Evolutionary conservation across 2,329 filamentous ascomycete species (phyloP).

Genomic region (Onygenales sp.): DNA sequence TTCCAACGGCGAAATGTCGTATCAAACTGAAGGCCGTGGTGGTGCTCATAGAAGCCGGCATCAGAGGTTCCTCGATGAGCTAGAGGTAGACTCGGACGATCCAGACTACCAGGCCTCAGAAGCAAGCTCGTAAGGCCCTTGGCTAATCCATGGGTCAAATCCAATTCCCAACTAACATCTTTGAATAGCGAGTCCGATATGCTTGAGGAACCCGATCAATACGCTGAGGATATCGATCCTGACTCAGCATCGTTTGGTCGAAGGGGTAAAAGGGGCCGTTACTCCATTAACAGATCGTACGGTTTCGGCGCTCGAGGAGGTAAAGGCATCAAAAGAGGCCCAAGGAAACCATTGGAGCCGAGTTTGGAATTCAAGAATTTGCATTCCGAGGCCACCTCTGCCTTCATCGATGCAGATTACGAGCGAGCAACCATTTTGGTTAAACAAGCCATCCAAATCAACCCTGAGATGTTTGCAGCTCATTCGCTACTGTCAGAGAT

Average conservation of each 20-base stretch:
- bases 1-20: constrained; percentile 3
- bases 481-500: constrained; percentile 53
- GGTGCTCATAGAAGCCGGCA: not conserved
- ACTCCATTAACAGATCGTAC: constrained; percentile 13
- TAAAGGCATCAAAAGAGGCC: constrained; percentile 34
- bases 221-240: not conserved
- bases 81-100: constrained; percentile 1
- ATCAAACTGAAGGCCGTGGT: constrained; percentile 3
- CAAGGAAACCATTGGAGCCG: constrained; percentile 37
- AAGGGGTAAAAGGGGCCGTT: constrained; percentile 8
- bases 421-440: constrained; percentile 34
- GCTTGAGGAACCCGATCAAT: not conserved
- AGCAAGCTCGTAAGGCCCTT: not conserved
- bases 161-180: not conserved
- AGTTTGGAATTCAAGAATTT: constrained; percentile 39
- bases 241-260: constrained; percentile 8
- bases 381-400: constrained; percentile 38
- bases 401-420: constrained; percentile 40
- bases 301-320: constrained; percentile 4
- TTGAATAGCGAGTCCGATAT: not conserved
- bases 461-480: constrained; percentile 54
- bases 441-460: constrained; percentile 43
- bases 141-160: not conserved
- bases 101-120: not conserved
- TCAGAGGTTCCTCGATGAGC: not conserved